These are phyloP conservation scores for Kazachstania taianensis DNA, from an alignment of 805 yeast genomes.

Conservation along the genomic window DNA sequence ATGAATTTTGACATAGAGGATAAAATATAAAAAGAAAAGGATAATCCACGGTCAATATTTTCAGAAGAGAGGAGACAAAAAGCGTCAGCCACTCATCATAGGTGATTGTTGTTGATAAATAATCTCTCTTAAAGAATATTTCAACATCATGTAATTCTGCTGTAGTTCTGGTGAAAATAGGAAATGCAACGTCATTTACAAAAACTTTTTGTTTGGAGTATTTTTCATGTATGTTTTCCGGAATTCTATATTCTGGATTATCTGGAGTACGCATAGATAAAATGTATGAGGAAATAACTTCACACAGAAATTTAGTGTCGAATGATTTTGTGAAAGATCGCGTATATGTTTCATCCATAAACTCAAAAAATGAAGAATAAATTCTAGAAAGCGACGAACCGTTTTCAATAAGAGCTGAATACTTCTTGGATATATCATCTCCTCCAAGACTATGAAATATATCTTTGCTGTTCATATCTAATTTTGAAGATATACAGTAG, in stretches of 20 bases:
- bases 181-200: neutral
- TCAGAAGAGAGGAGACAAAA: conserved; percentile 1
- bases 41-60: neutral
- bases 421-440: too few species aligned
- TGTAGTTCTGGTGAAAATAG: neutral
- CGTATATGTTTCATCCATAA: too few species aligned
- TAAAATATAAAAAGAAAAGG: neutral
- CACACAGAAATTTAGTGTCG: neutral
- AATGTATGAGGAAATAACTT: neutral
- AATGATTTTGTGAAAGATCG: neutral
- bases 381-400: too few species aligned
- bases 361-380: too few species aligned
- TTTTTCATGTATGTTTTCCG: neutral
- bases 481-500: neutral
- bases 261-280: neutral
- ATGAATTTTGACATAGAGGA: conserved; percentile 5
- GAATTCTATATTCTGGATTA: neutral
- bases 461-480: too few species aligned
- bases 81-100: conserved; percentile 8
- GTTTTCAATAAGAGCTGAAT: too few species aligned
- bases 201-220: neutral
- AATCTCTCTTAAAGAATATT: neutral
- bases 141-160: neutral
- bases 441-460: too few species aligned
- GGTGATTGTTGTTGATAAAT: neutral